Percentiles rank a stretch among this genome's conserved stretches.
Conservation (phyloP, 2,329 filamentous ascomycete genomes). For the Ascochyta pisi region DNA sequence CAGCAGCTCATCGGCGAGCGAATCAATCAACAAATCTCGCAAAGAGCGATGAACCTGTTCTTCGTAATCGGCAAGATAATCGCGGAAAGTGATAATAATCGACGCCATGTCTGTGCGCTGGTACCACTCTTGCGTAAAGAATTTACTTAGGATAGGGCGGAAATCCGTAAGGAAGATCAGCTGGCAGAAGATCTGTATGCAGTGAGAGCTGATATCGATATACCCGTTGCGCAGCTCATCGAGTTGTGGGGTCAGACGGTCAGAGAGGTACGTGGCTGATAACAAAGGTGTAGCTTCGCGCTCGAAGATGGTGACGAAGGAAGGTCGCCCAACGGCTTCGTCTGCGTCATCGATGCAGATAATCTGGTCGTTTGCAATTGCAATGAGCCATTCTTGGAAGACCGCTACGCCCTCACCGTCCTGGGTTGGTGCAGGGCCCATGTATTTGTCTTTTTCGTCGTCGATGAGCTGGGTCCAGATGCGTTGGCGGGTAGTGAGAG, state of each 20-base stretch:
- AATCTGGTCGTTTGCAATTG: slow-evolving; percentile 97
- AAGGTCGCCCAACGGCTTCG: slow-evolving; percentile 66
- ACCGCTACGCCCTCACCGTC: slow-evolving; percentile 81
- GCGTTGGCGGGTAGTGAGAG: slow-evolving; percentile 81
- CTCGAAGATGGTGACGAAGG: slow-evolving; percentile 86
- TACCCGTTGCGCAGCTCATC: slow-evolving; percentile 84
- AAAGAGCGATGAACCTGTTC: slow-evolving; percentile 84
- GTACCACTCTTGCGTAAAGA: slow-evolving; percentile 95
- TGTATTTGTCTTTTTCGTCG: slow-evolving; percentile 80
- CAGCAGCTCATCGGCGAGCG: slow-evolving; percentile 89
- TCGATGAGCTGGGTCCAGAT: slow-evolving; percentile 89
- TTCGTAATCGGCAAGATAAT: slow-evolving; percentile 90
- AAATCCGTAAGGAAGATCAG: slow-evolving; percentile 94
- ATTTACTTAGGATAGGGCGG: slow-evolving; percentile 78
- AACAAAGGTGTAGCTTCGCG: slow-evolving; percentile 83
- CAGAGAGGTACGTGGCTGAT: slow-evolving; percentile 74
- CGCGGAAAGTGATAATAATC: slow-evolving; percentile 92
- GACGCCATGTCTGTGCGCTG: slow-evolving; percentile 84
- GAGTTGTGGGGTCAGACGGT: slow-evolving; percentile 73
- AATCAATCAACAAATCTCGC: slow-evolving; percentile 89
- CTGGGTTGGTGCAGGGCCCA: slow-evolving; percentile 51
- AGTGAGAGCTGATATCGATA: slow-evolving; percentile 93
- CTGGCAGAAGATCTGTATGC: slow-evolving; percentile 83
- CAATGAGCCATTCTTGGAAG: slow-evolving; percentile 88
- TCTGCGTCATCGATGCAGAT: slow-evolving; percentile 88